Base-by-base conservation (phyloP, 2,329 filamentous ascomycete species). In the Diaporthe eres region DNA sequence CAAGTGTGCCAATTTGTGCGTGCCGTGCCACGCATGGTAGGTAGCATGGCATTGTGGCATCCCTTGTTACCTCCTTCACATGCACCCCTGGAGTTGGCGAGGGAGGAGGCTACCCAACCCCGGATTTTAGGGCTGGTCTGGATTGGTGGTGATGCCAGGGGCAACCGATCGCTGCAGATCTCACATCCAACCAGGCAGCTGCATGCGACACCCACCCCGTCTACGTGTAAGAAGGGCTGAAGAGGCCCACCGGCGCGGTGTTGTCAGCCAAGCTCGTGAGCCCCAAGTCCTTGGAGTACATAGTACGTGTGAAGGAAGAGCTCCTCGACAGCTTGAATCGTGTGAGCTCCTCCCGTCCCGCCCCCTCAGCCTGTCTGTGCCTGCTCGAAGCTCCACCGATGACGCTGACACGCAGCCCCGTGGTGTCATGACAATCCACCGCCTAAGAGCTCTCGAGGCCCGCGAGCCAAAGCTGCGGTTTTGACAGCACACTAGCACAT, bases 101-200 rank as follows among this genome's bases (percentile, higher is more conserved):
- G 37, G 51, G 44, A 67, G n/a, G 51, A 51, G 44, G 65, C 65
- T 71, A 42, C 70, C 58, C 70, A 49, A 76, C 74, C 74, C 74
- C 74, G 57, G 74, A 70, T 76, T 76, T 76, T 76, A 73, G 71
- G 74, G 74, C 74, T 76, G 74, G 74, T 17, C 60, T 49, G 68
- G 74, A 68, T 51, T 75, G 74, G 63, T 68, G 60, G 42, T 34
- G 44, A 53, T 51, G 67, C 57, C 44, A 74, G 51, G 49, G 61
- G 65, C 28, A 58, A 67, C 42, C 47, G 72, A 57, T 57, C 61
- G 72, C 55, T 55, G 58, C 58, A 51, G 72, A 74, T 44, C 65
- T 42, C 31, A 42, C 31, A 19, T 51, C 63, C 63, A 68, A 68
- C 61, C 61, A 51, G 61, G 61, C 44, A 51, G 61, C 61, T 51